These are phyloP conservation scores for Laguncularia racemosa DNA, from an alignment of 345 rosid genomes.

Conservation along the genomic window DNA sequence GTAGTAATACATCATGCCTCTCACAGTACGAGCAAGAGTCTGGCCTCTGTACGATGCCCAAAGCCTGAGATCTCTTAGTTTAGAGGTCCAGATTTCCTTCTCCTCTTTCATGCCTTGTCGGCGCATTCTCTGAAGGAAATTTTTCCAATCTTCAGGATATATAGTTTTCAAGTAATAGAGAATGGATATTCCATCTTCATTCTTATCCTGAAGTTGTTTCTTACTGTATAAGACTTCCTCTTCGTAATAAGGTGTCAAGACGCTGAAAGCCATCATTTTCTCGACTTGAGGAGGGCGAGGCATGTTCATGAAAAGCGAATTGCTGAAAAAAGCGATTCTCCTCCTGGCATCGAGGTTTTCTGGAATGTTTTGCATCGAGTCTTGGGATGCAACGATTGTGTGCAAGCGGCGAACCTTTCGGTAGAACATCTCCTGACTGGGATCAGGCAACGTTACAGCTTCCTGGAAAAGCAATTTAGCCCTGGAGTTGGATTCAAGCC, in stretches of 20 bases:
- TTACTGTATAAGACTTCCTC: constrained; percentile 80
- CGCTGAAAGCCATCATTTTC: constrained; percentile 91
- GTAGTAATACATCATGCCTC: constrained; percentile 97
- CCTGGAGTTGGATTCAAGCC: constrained; percentile 72
- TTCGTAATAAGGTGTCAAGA: constrained; percentile 80
- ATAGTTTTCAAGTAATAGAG: constrained; percentile 79
- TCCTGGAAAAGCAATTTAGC: constrained; percentile 51
- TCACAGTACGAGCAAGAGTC: constrained; percentile 77
- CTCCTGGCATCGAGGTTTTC: constrained; percentile 83
- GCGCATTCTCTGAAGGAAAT: constrained; percentile 78
- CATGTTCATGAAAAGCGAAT: constrained; percentile 89
- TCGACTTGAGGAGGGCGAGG: constrained; percentile 95
- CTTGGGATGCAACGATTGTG: constrained; percentile 73
- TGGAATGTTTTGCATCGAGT: constrained; percentile 75
- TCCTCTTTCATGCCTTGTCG: constrained; percentile 65
- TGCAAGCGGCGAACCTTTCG: constrained; percentile 76
- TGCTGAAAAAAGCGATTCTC: constrained; percentile 85
- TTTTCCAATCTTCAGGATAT: constrained; percentile 83
- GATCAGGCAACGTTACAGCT: constrained; percentile 64
- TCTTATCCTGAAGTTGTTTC: constrained; percentile 76
- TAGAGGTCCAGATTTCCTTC: constrained; percentile 51
- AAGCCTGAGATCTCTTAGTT: constrained; percentile 73
- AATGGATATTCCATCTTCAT: constrained; percentile 84
- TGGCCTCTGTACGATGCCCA: constrained; percentile 98
- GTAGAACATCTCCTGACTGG: constrained; percentile 51